Evolutionary conservation across 345 rosid genomes (phyloP), one percentile per base, ranked within the genome.

Genomic region (Camelina hispida): DNA sequence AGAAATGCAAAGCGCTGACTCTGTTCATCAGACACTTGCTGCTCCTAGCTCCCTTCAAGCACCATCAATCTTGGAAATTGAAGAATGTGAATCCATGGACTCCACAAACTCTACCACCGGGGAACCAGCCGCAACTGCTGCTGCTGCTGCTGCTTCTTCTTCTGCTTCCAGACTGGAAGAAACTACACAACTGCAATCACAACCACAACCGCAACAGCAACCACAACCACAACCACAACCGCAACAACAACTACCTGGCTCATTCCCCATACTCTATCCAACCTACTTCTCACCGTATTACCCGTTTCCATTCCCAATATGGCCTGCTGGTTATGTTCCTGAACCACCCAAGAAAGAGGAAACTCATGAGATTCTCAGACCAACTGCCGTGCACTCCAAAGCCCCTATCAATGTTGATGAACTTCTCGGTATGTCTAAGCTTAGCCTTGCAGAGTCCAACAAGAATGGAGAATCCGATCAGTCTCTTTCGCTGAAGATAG

Each of bases 1-100:
- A 6, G 85, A 77, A 72, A 83, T 67, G 74, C 78, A 53, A 67
- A 18, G 53, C 28, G 14, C 48, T 51, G 81, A 66, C 1, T 35
- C 77, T 50, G 72, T 71, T 71, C 81, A 52, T 79, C 81, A 83
- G 74, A 20, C 80, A 75, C 66, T 72, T 74, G 22, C 71, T 74
- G 22, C 71, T 84, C 73, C 88, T 83, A 16, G 78, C 78, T 50
- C 84, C 82, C 88, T 88, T 75, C 79, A 86, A 48, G 72, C 76
- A 16, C 72, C 81, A 2, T 67, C 81, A 1, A 78, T 78, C 59
- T 72, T 90, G 80, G 97, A 90, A 32, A 72, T 72, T 15, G 96
- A 89, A 79, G 97, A 89, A 85, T 88, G 90, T 52, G 97, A 92
- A 78, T 92, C 99, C 23, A 95, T 95, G 99, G 96, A 95, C 75